These are phyloP conservation scores for Capsicum pubescens DNA, from an alignment of 257 asterid species.

Conservation along the genomic window DNA sequence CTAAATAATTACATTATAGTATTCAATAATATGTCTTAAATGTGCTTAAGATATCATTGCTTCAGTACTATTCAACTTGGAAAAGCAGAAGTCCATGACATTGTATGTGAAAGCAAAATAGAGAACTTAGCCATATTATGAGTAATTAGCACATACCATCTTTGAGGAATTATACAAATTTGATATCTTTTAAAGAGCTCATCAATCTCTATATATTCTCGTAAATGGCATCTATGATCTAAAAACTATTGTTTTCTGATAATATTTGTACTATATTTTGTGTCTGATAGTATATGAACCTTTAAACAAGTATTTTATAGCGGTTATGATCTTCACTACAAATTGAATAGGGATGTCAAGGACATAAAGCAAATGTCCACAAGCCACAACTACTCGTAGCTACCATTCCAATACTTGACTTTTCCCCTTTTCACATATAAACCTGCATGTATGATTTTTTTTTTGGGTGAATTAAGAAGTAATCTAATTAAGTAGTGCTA, in stretches of 20 bases:
- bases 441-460: too few species aligned
- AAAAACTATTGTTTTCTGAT: too few species aligned
- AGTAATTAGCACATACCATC: background rate
- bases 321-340: too few species aligned
- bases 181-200: background rate
- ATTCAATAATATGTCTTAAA: background rate
- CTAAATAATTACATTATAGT: background rate
- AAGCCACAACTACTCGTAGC: too few species aligned
- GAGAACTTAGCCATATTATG: background rate
- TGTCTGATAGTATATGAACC: background rate
- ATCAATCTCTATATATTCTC: background rate
- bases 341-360: too few species aligned
- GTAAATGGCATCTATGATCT: too few species aligned
- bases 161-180: background rate
- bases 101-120: background rate
- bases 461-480: too few species aligned
- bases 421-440: too few species aligned
- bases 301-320: background rate
- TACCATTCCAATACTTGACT: too few species aligned
- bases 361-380: too few species aligned
- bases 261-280: too few species aligned
- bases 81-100: background rate
- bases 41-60: background rate
- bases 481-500: too few species aligned
- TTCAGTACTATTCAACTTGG: background rate